Evolutionary conservation across 148 eudicot genomes (phyloP).

Genomic region (Arctostaphylos glauca): DNA sequence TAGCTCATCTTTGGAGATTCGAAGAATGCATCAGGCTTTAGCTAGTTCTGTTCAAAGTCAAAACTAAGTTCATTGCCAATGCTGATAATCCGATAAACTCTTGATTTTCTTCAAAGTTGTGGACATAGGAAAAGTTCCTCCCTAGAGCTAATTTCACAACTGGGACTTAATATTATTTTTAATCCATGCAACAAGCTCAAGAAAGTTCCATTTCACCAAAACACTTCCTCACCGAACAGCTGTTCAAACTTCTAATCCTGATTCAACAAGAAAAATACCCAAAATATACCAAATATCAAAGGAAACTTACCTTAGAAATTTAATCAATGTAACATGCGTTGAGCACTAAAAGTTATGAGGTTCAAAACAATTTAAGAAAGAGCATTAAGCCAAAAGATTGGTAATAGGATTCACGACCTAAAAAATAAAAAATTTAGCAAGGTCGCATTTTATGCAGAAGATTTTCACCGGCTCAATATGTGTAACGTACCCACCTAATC

Average conservation of each 20-base stretch:
- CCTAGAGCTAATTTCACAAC: not conserved
- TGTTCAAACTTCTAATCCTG: constrained; percentile 15
- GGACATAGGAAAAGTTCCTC: not conserved
- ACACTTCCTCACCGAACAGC: not conserved
- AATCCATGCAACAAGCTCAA: constrained; percentile 15
- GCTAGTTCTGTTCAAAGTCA: constrained; percentile 3
- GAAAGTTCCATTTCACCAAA: not conserved
- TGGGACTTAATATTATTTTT: not conserved
- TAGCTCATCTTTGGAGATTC: not conserved
- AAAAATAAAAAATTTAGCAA: not conserved
- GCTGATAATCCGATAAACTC: not conserved
- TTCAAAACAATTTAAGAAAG: not conserved
- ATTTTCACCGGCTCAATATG: not conserved
- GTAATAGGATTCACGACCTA: not conserved
- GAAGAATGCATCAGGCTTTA: not conserved
- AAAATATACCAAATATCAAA: not conserved
- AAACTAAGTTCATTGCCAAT: constrained; percentile 4
- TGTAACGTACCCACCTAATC: not conserved
- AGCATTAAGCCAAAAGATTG: not conserved
- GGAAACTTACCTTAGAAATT: not conserved
- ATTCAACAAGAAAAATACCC: constrained; percentile 6
- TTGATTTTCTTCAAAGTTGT: not conserved
- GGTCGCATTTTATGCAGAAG: not conserved
- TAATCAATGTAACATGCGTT: not conserved
- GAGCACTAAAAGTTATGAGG: not conserved